phyloP scores from a whole-genome alignment of 225 moss, liverwort and hornwort species.

The Straminergon stramineum region DNA sequence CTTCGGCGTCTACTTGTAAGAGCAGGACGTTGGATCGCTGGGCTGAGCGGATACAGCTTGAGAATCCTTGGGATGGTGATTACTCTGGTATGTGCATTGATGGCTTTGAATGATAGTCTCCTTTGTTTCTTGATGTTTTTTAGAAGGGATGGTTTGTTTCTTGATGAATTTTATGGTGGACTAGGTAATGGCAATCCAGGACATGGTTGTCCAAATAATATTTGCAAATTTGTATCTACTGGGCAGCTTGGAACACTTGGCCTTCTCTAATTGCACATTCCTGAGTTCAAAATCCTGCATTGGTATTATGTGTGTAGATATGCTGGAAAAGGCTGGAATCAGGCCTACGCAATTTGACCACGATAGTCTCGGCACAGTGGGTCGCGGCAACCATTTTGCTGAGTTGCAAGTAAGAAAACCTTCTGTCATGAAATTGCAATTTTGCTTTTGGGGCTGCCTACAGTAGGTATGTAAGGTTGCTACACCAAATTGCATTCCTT shows the following conservation, averaged over 20 bases:
- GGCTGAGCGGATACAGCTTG: constrained; percentile 61
- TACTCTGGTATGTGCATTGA: constrained; percentile 22
- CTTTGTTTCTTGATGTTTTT: not conserved
- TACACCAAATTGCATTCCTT: not conserved
- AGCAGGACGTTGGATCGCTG: constrained; percentile 56
- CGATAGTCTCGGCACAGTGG: constrained; percentile 61
- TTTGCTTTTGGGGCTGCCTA: not conserved
- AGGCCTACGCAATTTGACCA: constrained; percentile 55
- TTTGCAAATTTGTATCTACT: not conserved
- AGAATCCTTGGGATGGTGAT: constrained; percentile 70
- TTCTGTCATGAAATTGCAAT: not conserved
- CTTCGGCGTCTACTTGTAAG: constrained; percentile 43
- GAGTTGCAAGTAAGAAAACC: constrained; percentile 58
- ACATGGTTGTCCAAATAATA: not conserved
- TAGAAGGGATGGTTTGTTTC: not conserved
- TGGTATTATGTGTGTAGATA: constrained; percentile 14
- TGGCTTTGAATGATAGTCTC: not conserved
- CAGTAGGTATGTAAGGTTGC: not conserved
- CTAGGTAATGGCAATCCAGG: not conserved
- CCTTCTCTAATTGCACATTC: not conserved
- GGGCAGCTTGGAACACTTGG: not conserved
- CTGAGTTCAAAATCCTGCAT: not conserved
- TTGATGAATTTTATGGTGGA: not conserved
- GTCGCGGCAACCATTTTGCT: constrained; percentile 83
- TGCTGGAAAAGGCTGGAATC: constrained; percentile 52